A percentile compares a stretch with the other conserved stretches of the same genome.
Conservation (phyloP, 2,329 filamentous ascomycete genomes). For the Clarireedia homoeocarpa region DNA sequence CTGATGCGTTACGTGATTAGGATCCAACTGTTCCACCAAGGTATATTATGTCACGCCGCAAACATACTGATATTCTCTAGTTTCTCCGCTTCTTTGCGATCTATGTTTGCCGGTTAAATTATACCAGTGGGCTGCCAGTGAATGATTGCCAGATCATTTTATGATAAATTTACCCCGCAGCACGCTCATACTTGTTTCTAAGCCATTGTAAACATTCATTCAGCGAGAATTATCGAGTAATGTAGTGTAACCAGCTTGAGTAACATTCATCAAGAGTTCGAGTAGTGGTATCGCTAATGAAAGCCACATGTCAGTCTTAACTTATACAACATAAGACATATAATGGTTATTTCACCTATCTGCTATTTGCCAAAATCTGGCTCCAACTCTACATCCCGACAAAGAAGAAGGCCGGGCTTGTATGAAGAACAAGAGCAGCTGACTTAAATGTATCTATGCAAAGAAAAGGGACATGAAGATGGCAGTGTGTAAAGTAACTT, state of each 20-base stretch:
- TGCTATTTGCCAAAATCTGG: neutral
- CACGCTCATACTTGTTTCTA: too few species aligned
- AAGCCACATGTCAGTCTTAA: neutral
- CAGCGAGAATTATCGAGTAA: neutral
- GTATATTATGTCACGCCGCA: too few species aligned
- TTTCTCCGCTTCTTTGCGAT: too few species aligned
- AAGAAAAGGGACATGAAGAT: neutral
- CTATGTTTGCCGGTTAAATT: too few species aligned
- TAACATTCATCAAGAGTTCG: neutral
- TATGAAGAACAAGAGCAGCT: neutral
- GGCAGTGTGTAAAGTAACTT: neutral
- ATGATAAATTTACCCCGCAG: too few species aligned
- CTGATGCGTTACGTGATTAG: too few species aligned
- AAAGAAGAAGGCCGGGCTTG: neutral
- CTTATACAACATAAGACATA: neutral
- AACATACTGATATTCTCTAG: too few species aligned
- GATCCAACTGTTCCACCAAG: too few species aligned
- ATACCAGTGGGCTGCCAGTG: too few species aligned
- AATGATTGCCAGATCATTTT: too few species aligned
- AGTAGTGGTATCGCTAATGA: neutral
- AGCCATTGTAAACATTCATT: too few species aligned
- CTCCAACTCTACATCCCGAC: neutral
- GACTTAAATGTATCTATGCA: neutral
- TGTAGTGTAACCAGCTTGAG: neutral
- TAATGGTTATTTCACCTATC: neutral